Base-by-base conservation (phyloP, 352 stramenopile genomes). In the Saprolegnia diclina region DNA sequence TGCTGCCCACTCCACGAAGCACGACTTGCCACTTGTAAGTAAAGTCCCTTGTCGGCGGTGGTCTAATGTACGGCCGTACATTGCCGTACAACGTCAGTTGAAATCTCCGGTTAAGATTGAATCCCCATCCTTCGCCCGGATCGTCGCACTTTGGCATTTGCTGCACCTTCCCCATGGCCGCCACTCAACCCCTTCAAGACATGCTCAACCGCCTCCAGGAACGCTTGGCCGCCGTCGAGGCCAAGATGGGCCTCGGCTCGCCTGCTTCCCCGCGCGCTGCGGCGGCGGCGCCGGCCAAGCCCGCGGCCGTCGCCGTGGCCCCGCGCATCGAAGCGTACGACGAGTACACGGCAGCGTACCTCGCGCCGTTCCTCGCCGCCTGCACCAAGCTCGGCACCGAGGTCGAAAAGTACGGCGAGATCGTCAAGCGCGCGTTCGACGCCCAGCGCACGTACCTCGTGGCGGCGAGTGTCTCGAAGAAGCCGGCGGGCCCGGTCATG, bases 381-480 rank as follows among this genome's bases (percentile, higher is more conserved):
- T 85, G 81, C 54, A 73, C 81, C 65, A 90, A 88, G 48, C 80
- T 98, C 26, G 89, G 90, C 38, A 77, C 83, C n/a, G 91, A 92
- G 61, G 85, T 92, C 22, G 64, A 80, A 57, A 80, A 84, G 62
- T 86, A 97, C 32, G 94, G 82, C 18, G 78, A 84, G 38, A 79
- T 97, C 70, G 90, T 98, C 45, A 72, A 91, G 66, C 80, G 91
- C 44, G 89, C 88, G 2, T 99, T 97, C 76, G 77, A 72, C 10
- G 88, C 85, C 10, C 90, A 98, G 74, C 89, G 94, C 56, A 79
- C 79, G 53, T 96, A 98, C 72, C 74, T 99, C 63, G 71, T 97
- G 52, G 89, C 98, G 75, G 95, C 94, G 21, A 95, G 87, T 19
- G 73, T 80, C 64, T 98, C 89, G 79, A 98, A 98, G 79, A 96